A percentile compares a stretch with the other conserved stretches of the same genome.
phyloP scores from a whole-genome alignment of 176 grass and related monocot species.

The Carex kokanica region DNA sequence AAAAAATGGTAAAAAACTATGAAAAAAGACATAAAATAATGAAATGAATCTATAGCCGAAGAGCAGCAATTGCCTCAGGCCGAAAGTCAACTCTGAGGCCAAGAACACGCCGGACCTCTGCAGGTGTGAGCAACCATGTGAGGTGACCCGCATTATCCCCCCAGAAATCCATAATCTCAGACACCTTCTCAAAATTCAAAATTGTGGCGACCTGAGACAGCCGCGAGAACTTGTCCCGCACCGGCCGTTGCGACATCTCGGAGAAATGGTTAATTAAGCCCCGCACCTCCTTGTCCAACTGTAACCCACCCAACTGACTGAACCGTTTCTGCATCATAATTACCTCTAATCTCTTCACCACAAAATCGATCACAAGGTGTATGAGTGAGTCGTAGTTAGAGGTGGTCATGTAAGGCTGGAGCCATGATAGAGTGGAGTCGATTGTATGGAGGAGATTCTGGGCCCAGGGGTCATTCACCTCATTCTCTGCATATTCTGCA shows the following conservation, averaged over 20 bases:
- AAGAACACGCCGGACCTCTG: constrained; percentile 81
- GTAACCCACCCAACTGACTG: constrained; percentile 85
- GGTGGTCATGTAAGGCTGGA: constrained; percentile 76
- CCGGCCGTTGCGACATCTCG: constrained; percentile 81
- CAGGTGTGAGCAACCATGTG: constrained; percentile 88
- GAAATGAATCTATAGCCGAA: constrained; percentile 54
- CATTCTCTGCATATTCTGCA: constrained; percentile 78
- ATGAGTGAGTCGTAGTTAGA: constrained; percentile 91
- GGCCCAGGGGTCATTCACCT: constrained; percentile 88
- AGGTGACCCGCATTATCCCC: constrained; percentile 92
- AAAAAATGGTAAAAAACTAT: background rate
- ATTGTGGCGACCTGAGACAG: constrained; percentile 93
- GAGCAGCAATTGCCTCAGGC: constrained; percentile 85
- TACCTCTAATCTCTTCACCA: constrained; percentile 91
- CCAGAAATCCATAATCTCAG: constrained; percentile 97
- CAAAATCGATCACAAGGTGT: constrained; percentile 76
- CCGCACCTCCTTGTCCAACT: constrained; percentile 84
- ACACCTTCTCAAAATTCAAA: constrained; percentile 84
- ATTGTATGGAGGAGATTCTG: constrained; percentile 86
- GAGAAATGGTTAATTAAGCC: constrained; percentile 92
- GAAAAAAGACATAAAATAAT: constrained; percentile 4
- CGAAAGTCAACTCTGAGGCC: constrained; percentile 84
- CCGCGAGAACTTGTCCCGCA: constrained; percentile 83
- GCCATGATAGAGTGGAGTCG: constrained; percentile 65
- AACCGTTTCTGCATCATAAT: constrained; percentile 99